Evolutionary conservation across 2,329 filamentous ascomycete genomes (phyloP).

Genomic region (Paraphaeosphaeria minitans): DNA sequence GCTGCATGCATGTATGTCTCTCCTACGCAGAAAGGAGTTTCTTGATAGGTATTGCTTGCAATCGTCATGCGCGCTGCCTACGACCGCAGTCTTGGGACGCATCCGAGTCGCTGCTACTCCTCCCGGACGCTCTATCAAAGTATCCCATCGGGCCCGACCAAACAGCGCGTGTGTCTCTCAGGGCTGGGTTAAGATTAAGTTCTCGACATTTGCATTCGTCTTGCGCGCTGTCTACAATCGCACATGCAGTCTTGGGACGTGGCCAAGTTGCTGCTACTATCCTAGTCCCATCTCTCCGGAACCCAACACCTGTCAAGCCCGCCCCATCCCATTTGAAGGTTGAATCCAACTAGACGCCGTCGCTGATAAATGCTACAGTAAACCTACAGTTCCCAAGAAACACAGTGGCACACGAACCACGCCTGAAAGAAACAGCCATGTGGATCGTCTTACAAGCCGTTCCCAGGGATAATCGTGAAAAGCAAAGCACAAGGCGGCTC

Average conservation of each 20-base stretch:
- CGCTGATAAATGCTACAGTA: conserved; percentile 31
- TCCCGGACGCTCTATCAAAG: no score
- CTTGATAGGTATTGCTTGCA: no score
- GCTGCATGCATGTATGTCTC: neutral
- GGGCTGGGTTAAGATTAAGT: neutral
- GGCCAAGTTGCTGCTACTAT: neutral
- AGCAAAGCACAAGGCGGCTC: neutral
- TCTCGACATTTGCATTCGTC: neutral
- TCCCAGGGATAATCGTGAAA: neutral
- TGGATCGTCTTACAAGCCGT: neutral
- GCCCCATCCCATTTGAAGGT: neutral
- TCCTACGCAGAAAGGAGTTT: no score
- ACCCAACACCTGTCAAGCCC: neutral
- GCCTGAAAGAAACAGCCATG: conserved; percentile 1
- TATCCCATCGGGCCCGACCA: no score
- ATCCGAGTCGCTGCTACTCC: no score
- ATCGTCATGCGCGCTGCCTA: no score
- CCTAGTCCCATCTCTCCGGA: neutral
- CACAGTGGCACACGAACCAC: neutral
- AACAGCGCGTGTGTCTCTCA: no score
- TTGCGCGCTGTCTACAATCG: neutral
- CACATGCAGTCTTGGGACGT: neutral
- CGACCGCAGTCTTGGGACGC: no score
- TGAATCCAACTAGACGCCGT: conserved; percentile 20
- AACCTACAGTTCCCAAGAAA: conserved; percentile 11